Conservation (phyloP, 768 basidiomycete species). For the Lactifluus piperatus region DNA sequence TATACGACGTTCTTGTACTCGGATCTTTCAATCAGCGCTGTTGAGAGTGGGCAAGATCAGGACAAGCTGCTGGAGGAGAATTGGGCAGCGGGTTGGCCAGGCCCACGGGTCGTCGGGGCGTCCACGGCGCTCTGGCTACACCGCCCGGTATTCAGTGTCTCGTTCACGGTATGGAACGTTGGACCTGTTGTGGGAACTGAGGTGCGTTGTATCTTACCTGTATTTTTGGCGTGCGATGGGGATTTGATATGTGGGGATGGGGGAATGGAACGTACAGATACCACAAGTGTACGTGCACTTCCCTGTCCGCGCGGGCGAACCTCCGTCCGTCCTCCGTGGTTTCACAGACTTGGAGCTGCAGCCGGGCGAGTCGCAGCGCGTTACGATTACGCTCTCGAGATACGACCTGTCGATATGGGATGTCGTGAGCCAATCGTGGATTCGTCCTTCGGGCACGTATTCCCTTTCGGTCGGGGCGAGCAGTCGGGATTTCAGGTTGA, state of each 20-base stretch:
- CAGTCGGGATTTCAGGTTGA: slow-evolving; percentile 14
- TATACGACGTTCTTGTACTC: slow-evolving; percentile 79
- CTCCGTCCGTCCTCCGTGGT: slow-evolving; percentile 49
- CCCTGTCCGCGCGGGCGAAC: too few relatives aligned
- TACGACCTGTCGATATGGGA: slow-evolving; percentile 28
- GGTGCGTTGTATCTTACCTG: too few relatives aligned
- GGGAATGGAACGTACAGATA: too few relatives aligned
- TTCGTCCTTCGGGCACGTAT: slow-evolving; percentile 26
- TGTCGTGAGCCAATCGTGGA: slow-evolving; percentile 30
- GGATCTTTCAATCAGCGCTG: slow-evolving; percentile 39
- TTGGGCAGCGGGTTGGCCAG: slow-evolving; percentile 55
- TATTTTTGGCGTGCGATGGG: too few relatives aligned
- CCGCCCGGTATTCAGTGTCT: slow-evolving; percentile 50
- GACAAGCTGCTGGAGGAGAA: slow-evolving; percentile 33
- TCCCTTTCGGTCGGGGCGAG: slow-evolving; percentile 26
- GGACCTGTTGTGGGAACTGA: too few relatives aligned
- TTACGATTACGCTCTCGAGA: slow-evolving; percentile 20
- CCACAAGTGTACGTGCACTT: too few relatives aligned
- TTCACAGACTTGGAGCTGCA: slow-evolving; percentile 21
- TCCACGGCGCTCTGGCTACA: slow-evolving; percentile 64
- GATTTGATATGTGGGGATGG: not conserved
- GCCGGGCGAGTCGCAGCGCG: slow-evolving; percentile 18
- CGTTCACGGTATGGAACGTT: too few relatives aligned
- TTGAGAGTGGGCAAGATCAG: slow-evolving; percentile 28
- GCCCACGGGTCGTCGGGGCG: slow-evolving; percentile 47